Percentiles rank a stretch among this genome's conserved stretches.
Conservation (phyloP, 2,329 filamentous ascomycete species). For the Fusarium cicatricum region DNA sequence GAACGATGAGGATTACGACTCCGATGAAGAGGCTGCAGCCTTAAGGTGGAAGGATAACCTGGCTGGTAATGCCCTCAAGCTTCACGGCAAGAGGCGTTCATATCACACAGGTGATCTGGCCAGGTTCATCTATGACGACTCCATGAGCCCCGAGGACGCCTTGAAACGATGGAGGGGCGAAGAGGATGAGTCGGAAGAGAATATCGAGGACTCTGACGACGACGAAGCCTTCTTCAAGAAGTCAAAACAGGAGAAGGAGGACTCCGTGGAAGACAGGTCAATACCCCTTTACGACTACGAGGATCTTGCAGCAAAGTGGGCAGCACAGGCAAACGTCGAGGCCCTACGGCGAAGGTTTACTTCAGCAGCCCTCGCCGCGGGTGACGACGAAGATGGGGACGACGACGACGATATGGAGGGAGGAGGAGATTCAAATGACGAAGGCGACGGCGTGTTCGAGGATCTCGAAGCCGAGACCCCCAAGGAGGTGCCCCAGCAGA, state of each 20-base stretch:
- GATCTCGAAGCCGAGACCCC: constrained; percentile 76
- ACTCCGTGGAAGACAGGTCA: constrained; percentile 78
- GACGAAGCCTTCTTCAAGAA: constrained; percentile 73
- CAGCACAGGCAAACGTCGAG: constrained; percentile 78
- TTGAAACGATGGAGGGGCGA: constrained; percentile 82
- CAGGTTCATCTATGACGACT: constrained; percentile 87
- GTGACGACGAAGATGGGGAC: constrained; percentile 40
- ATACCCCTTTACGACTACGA: constrained; percentile 84
- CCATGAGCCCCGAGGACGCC: constrained; percentile 77
- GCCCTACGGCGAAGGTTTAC: constrained; percentile 79
- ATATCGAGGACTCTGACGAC: constrained; percentile 64
- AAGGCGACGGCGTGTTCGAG: constrained; percentile 66
- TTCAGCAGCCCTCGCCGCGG: constrained; percentile 63
- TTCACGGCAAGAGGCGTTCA: constrained; percentile 74
- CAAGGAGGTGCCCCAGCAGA: constrained; percentile 49
- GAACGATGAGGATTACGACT: constrained; percentile 63
- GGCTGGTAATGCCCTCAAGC: constrained; percentile 73
- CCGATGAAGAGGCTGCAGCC: constrained; percentile 75
- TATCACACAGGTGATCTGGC: constrained; percentile 86
- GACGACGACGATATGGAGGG: constrained; percentile 62
- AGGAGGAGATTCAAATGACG: constrained; percentile 60
- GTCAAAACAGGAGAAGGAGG: constrained; percentile 70
- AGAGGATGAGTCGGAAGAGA: constrained; percentile 63
- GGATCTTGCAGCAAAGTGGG: constrained; percentile 86
- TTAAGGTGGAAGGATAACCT: constrained; percentile 91